phyloP scores from a whole-genome alignment of 768 basidiomycete genomes.

The Kwoniella dejecticola region DNA sequence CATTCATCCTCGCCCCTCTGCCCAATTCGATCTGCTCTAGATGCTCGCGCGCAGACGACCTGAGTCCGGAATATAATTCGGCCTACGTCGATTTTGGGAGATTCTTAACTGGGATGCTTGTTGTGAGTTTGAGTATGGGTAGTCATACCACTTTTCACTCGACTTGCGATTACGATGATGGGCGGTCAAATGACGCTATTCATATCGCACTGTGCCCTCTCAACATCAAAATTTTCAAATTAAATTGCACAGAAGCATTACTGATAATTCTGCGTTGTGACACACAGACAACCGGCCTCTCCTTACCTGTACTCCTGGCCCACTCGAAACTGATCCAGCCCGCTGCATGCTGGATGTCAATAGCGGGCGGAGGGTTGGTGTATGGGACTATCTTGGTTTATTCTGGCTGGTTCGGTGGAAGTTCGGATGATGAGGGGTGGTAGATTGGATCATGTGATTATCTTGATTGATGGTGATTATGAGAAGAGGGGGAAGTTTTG shows the following conservation, averaged over 20 bases:
- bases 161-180: no score
- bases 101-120: conserved; percentile 86
- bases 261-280: background rate
- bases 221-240: background rate
- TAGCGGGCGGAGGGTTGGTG: conserved; percentile 87
- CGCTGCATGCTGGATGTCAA: conserved; percentile 89
- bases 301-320: conserved; percentile 85
- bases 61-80: conserved; percentile 70
- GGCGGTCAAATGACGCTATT: no score
- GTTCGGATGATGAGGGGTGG: conserved; percentile 48
- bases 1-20: conserved; percentile 90
- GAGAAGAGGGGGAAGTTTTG: no score
- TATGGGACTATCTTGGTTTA: conserved; percentile 91
- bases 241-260: background rate
- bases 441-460: background rate
- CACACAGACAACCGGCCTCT: conserved; percentile 69
- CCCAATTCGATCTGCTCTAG: conserved; percentile 94
- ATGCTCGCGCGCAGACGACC: conserved; percentile 81
- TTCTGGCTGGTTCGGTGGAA: conserved; percentile 49
- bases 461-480: no score
- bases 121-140: conserved; percentile 61
- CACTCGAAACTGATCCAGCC: conserved; percentile 85
- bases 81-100: conserved; percentile 79
- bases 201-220: no score
- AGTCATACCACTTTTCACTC: no score